phyloP scores from a whole-genome alignment of 257 asterid genomes.

The Solanum lycopersicoides region DNA sequence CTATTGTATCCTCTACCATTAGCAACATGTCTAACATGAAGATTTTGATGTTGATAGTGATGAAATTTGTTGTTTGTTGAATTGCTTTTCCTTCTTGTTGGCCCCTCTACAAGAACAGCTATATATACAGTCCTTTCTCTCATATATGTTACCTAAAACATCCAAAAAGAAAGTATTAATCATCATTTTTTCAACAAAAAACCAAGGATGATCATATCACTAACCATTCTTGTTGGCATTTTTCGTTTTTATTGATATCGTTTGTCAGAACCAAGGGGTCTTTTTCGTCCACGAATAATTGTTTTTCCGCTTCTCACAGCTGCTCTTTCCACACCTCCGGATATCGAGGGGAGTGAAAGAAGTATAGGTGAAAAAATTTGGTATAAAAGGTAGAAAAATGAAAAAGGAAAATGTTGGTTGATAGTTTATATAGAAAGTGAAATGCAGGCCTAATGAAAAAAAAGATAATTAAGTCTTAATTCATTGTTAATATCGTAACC shows the following conservation, averaged over 20 bases:
- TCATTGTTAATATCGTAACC: background rate
- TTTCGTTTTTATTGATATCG: background rate
- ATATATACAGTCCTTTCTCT: slow-evolving; percentile 14
- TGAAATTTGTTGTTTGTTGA: background rate
- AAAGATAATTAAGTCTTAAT: background rate
- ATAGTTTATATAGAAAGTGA: background rate
- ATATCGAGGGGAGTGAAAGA: background rate
- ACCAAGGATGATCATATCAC: background rate
- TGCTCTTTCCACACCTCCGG: background rate
- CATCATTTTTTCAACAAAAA: background rate
- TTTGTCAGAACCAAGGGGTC: background rate
- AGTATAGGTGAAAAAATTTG: background rate
- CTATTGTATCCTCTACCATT: slow-evolving; percentile 25
- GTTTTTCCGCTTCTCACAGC: background rate
- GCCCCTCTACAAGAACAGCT: slow-evolving; percentile 27
- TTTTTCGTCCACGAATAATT: background rate
- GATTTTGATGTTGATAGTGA: slow-evolving; percentile 8
- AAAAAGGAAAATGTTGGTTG: background rate
- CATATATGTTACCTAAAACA: background rate
- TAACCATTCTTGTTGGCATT: background rate
- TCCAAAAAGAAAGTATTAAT: background rate
- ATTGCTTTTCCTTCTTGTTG: background rate
- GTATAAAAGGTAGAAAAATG: background rate
- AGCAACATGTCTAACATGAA: background rate
- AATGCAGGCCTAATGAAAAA: background rate